phyloP scores from a whole-genome alignment of 2,329 filamentous ascomycete genomes.

The Nemania serpens region DNA sequence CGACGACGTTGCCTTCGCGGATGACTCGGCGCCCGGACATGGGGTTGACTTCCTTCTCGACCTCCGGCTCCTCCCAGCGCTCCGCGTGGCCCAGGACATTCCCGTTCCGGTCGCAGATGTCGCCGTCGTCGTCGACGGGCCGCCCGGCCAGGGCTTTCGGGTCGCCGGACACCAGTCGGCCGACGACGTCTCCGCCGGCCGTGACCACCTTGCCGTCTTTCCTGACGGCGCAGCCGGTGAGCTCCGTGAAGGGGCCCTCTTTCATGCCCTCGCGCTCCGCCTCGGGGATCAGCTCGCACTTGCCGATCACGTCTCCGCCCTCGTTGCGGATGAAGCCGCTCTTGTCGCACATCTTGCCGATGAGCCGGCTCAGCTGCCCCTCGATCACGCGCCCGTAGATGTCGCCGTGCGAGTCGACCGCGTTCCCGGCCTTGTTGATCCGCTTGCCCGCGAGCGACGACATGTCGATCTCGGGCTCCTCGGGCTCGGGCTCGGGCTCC shows the following conservation, averaged over 20 bases:
- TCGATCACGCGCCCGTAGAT: constrained; percentile 70
- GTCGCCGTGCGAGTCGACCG: constrained; percentile 58
- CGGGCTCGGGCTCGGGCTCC: constrained; percentile 57
- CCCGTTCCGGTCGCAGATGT: constrained; percentile 77
- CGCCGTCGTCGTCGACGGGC: constrained; percentile 78
- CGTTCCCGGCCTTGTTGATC: constrained; percentile 71
- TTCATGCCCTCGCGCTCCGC: constrained; percentile 65
- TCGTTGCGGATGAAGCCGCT: constrained; percentile 74
- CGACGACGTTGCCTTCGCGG: constrained; percentile 62
- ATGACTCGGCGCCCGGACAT: constrained; percentile 61
- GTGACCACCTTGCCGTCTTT: constrained; percentile 73
- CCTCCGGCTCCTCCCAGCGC: constrained; percentile 62
- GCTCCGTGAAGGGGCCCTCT: constrained; percentile 72
- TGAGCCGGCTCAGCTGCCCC: constrained; percentile 65
- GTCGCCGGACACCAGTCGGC: constrained; percentile 72
- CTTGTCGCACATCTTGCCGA: constrained; percentile 73
- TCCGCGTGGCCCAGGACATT: constrained; percentile 63
- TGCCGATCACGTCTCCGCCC: constrained; percentile 71
- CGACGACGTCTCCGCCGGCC: constrained; percentile 70
- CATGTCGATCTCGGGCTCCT: constrained; percentile 56
- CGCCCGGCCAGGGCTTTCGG: constrained; percentile 74
- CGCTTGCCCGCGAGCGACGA: constrained; percentile 70
- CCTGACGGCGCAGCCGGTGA: constrained; percentile 66
- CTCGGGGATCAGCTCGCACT: constrained; percentile 69
- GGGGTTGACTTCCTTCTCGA: constrained; percentile 55